Base-by-base conservation (phyloP, 371 early-diverging fungal genomes). In the Mortierella sp. region DNA sequence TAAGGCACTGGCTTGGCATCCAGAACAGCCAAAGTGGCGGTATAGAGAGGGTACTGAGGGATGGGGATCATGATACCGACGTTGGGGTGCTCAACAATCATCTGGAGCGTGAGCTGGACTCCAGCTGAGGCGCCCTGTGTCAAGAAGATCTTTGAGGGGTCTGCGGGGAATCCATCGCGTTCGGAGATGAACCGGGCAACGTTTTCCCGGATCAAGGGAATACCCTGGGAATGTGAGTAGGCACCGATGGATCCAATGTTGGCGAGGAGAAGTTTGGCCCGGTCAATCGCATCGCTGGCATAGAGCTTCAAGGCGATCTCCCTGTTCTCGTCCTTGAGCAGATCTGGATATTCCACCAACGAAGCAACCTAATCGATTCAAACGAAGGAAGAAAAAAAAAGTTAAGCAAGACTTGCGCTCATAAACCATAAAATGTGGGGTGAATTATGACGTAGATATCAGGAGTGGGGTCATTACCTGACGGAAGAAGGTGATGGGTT, bases 21-120 rank as follows among this genome's bases (percentile, higher is more conserved):
- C 75, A 94, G 92, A 38, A 97, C 89, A 0, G 97, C 90, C 44
- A 99, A 91, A 0, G 97, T 94, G n/a, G 99, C 99, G n/a, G 98
- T 96, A 89, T 99, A 99, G 43, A 99, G 94, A 27, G 99, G 99
- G 82, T 99, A 99, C 87, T 99, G 99, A 27, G 99, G 99, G 74
- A 98, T 98, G 27, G 99, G 99, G 78, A 99, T 98, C 97, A 99
- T 96, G 83, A 98, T 92, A 46, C 99, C 99, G 27, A 97, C 96
- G 49, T 95, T 91, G 46, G 88, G 76, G 84, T 96, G 88, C 65
- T 95, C 86, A 5, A 97, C 95, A 54, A 99, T 85, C 75, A 96
- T 85, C 80, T 97, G 96, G 48, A 99, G 89, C 44, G 97, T 92
- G 6, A 92, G 90, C 88, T 99, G 98, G 14, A 99, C 97, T 70